Evolutionary conservation across 2,329 filamentous ascomycete genomes (phyloP).

Genomic region (Triangularia verruculosa): DNA sequence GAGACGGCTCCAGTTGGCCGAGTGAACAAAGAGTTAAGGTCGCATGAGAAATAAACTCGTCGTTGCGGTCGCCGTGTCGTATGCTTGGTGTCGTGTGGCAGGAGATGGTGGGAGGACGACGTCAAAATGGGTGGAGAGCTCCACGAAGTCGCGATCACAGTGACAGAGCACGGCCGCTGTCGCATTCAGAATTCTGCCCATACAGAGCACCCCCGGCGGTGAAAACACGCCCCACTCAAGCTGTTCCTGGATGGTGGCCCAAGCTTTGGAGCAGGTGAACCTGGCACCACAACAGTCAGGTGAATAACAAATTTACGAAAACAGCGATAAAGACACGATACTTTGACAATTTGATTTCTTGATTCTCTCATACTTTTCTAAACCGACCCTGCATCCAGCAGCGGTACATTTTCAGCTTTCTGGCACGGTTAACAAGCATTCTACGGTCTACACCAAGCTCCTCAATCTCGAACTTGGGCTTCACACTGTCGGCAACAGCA

Average conservation of each 20-base stretch:
- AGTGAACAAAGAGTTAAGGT: not conserved
- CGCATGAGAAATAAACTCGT: not conserved
- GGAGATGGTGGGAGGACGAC: not conserved
- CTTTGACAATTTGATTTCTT: too few relatives aligned
- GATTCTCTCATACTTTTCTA: slow-evolving; percentile 56
- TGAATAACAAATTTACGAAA: too few relatives aligned
- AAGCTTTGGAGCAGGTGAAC: not conserved
- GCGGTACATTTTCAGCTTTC: slow-evolving; percentile 94
- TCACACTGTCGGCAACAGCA: slow-evolving; percentile 28
- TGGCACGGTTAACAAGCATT: slow-evolving; percentile 86
- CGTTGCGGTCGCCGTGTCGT: not conserved
- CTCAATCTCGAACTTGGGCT: slow-evolving; percentile 70
- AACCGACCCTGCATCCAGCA: slow-evolving; percentile 92
- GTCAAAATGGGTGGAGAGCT: slow-evolving; percentile 1
- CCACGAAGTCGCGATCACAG: slow-evolving; percentile 3
- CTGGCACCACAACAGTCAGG: not conserved
- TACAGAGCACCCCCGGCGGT: slow-evolving; percentile 7
- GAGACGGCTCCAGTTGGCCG: not conserved
- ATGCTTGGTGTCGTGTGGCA: not conserved
- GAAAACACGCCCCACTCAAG: slow-evolving; percentile 9
- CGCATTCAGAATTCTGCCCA: slow-evolving; percentile 25
- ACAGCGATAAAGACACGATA: too few relatives aligned
- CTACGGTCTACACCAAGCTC: slow-evolving; percentile 83
- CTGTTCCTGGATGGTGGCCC: not conserved
- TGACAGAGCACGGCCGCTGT: slow-evolving; percentile 15